phyloP scores from a whole-genome alignment of 495 filamentous ascomycete genomes.

The Haplographium delicatum region DNA sequence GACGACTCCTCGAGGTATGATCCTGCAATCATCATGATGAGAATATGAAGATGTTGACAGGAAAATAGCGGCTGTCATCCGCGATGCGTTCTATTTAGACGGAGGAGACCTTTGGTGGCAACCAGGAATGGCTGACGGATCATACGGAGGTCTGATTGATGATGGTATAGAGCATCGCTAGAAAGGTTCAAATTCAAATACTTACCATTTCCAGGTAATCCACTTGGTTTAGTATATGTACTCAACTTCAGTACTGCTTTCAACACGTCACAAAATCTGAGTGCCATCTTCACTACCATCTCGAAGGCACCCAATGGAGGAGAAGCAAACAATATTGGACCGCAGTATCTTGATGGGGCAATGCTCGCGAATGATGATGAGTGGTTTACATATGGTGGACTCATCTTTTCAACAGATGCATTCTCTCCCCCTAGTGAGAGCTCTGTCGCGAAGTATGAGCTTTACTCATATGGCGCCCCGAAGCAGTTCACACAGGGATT shows the following conservation, averaged over 20 bases:
- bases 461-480: conserved; percentile 42
- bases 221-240: conserved; percentile 42
- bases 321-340: conserved; percentile 50
- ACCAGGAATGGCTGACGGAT: conserved; percentile 37
- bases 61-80: conserved; percentile 48
- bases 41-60: too few relatives aligned
- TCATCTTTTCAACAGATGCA: conserved; percentile 20
- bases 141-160: not conserved
- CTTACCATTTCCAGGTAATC: conserved; percentile 34
- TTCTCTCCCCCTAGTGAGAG: conserved; percentile 31
- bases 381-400: conserved; percentile 50
- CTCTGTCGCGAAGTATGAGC: conserved; percentile 43
- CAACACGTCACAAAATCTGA: conserved; percentile 47
- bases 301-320: conserved; percentile 37
- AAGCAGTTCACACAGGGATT: conserved; percentile 40
- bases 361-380: conserved; percentile 62
- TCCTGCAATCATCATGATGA: too few relatives aligned
- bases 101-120: conserved; percentile 53
- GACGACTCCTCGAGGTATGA: conserved; percentile 45
- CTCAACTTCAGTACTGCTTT: conserved; percentile 58
- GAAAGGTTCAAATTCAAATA: not conserved
- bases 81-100: conserved; percentile 64
- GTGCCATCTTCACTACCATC: conserved; percentile 39
- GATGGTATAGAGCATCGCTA: conserved; percentile 32
- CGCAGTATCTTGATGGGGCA: conserved; percentile 55